Percentiles rank a stretch among this genome's conserved stretches.
These are phyloP conservation scores for Cytospora schulzeri DNA, from an alignment of 2,329 filamentous ascomycete genomes.

Conservation along the genomic window DNA sequence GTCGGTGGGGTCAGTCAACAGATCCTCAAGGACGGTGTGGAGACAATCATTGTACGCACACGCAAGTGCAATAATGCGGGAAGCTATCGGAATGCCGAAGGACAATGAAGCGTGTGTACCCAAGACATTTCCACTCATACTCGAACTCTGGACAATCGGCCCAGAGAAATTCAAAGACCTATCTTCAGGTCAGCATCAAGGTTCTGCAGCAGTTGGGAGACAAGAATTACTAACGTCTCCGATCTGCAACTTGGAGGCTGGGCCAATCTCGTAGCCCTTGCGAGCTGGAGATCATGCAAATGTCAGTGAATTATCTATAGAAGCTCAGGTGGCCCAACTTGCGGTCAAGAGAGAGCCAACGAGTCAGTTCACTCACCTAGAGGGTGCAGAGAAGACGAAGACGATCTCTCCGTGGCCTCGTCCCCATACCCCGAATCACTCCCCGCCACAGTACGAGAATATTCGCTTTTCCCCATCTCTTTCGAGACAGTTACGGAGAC, in stretches of 20 bases:
- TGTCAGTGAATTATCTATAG: slow-evolving; percentile 15
- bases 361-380: slow-evolving; percentile 34
- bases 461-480: slow-evolving; percentile 41
- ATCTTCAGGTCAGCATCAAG: not conserved
- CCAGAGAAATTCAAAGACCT: slow-evolving; percentile 45
- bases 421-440: slow-evolving; percentile 42
- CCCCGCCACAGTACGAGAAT: slow-evolving; percentile 36
- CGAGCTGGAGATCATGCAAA: slow-evolving; percentile 32
- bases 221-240: slow-evolving; percentile 38
- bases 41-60: slow-evolving; percentile 34
- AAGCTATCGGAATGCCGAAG: slow-evolving; percentile 41
- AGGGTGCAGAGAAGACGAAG: slow-evolving; percentile 37
- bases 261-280: slow-evolving; percentile 41
- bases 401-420: slow-evolving; percentile 37
- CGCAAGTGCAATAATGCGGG: slow-evolving; percentile 40
- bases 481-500: slow-evolving; percentile 34
- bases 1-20: slow-evolving; percentile 1
- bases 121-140: slow-evolving; percentile 44
- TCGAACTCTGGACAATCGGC: slow-evolving; percentile 40
- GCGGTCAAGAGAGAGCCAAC: slow-evolving; percentile 1
- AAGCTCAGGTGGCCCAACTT: not conserved
- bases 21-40: slow-evolving; percentile 1
- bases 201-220: slow-evolving; percentile 19
- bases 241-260: slow-evolving; percentile 39
- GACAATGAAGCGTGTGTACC: slow-evolving; percentile 41